Evolutionary conservation across 495 filamentous ascomycete species (phyloP).

Genomic region (Penicillium robsamsonii): DNA sequence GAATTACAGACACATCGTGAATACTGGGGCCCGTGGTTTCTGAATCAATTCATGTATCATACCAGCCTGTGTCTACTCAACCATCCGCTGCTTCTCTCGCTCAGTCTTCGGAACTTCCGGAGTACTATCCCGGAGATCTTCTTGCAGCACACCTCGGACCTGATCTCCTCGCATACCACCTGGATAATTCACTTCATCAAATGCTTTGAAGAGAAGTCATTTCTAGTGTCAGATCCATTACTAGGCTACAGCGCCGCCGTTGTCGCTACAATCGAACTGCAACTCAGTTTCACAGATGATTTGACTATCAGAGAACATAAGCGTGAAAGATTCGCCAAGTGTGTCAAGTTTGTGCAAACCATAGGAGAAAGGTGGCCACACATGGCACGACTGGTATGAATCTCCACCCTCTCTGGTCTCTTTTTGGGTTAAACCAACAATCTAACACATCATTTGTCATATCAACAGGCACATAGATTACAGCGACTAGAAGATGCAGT

Average conservation of each 20-base stretch:
- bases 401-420: background rate
- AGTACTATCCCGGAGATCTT: slow-evolving; percentile 51
- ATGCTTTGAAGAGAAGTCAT: slow-evolving; percentile 43
- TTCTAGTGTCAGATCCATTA: slow-evolving; percentile 46
- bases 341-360: slow-evolving; percentile 44
- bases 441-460: background rate
- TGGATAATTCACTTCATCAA: slow-evolving; percentile 52
- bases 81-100: slow-evolving; percentile 45
- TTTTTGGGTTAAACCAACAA: background rate
- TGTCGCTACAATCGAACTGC: slow-evolving; percentile 50
- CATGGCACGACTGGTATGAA: slow-evolving; percentile 44
- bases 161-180: slow-evolving; percentile 46
- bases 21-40: slow-evolving; percentile 50
- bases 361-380: slow-evolving; percentile 47
- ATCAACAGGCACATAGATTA: slow-evolving; percentile 39
- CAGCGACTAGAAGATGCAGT: slow-evolving; percentile 45
- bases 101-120: slow-evolving; percentile 46
- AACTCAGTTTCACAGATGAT: slow-evolving; percentile 47
- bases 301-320: slow-evolving; percentile 39
- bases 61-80: slow-evolving; percentile 50
- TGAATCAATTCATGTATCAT: slow-evolving; percentile 51
- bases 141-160: slow-evolving; percentile 46
- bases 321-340: slow-evolving; percentile 44
- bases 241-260: slow-evolving; percentile 51
- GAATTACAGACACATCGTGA: slow-evolving; percentile 41